Percentiles rank a stretch among this genome's conserved stretches.
Evolutionary conservation across 2,329 filamentous ascomycete species (phyloP).

Genomic region (Trichoderma oligosporum): DNA sequence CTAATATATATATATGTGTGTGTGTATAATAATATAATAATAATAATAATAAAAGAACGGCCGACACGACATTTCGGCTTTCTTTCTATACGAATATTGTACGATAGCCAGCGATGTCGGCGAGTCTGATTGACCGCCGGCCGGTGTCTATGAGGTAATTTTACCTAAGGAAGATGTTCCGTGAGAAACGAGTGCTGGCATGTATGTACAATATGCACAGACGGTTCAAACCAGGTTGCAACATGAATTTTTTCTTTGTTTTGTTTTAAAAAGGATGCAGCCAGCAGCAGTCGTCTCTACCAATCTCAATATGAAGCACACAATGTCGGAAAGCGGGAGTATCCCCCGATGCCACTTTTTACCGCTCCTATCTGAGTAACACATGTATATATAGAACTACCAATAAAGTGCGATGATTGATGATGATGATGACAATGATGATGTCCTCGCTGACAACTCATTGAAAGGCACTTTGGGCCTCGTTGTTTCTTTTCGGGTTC

Average conservation of each 20-base stretch:
- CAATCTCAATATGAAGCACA: background rate
- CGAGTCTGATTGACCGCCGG: conserved; percentile 8
- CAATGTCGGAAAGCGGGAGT: background rate
- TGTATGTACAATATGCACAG: background rate
- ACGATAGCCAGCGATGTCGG: conserved; percentile 2
- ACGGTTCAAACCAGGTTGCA: conserved; percentile 3
- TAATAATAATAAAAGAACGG: no score
- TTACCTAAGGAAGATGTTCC: background rate
- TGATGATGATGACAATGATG: background rate
- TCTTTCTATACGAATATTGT: no score
- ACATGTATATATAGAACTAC: background rate
- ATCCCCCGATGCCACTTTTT: conserved; percentile 7
- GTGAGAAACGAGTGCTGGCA: conserved; percentile 3
- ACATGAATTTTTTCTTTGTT: background rate
- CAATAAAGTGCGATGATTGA: background rate
- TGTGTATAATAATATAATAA: background rate
- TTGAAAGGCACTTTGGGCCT: background rate
- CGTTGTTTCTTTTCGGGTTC: conserved; percentile 1
- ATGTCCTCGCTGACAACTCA: background rate
- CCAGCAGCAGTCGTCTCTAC: conserved; percentile 3
- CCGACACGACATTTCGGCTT: no score
- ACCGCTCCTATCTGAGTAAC: background rate
- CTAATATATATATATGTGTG: background rate
- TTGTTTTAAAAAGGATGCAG: background rate
- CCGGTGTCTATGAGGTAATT: conserved; percentile 22